These are phyloP conservation scores for Pseudozyma hubeiensis DNA, from an alignment of 1,284 basidiomycete genomes.

Conservation along the genomic window DNA sequence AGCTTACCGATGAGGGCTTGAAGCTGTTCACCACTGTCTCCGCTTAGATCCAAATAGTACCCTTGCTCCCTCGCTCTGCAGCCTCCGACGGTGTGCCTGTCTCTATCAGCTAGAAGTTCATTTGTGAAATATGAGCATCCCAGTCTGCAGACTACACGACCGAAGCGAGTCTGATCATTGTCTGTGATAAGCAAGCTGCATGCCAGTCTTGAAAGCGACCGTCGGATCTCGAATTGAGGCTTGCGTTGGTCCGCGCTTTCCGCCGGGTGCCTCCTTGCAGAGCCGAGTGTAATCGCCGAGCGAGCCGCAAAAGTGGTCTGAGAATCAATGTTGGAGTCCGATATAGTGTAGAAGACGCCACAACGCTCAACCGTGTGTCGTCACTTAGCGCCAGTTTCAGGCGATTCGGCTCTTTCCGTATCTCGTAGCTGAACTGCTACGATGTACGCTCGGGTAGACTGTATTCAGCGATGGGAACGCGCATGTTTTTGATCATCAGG, in stretches of 20 bases:
- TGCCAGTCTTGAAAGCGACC: background rate
- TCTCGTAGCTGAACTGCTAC: too few species aligned
- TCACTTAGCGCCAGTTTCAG: too few species aligned
- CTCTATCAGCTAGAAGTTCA: background rate
- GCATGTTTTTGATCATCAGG: too few species aligned
- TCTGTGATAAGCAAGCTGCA: background rate
- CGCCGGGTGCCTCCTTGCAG: background rate
- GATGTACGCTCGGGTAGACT: too few species aligned
- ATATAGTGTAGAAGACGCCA: background rate
- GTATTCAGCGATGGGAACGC: too few species aligned
- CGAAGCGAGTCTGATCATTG: too few species aligned
- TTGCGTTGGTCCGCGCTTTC: background rate
- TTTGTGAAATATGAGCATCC: background rate
- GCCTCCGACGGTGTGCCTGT: background rate
- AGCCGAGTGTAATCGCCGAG: background rate
- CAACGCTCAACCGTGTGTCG: too few species aligned
- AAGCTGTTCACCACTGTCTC: conserved; percentile 47
- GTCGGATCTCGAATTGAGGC: background rate
- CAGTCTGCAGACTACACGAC: conserved; percentile 1
- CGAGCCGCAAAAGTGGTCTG: background rate
- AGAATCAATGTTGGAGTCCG: conserved; percentile 1
- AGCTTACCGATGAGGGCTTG: conserved; percentile 43
- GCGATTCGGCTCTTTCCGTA: too few species aligned
- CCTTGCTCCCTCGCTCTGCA: background rate
- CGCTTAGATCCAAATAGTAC: conserved; percentile 5